Evolutionary conservation across 441 rosid genomes (phyloP), one percentile per base, ranked within the genome.

Genomic region (Caryocar brasiliense): DNA sequence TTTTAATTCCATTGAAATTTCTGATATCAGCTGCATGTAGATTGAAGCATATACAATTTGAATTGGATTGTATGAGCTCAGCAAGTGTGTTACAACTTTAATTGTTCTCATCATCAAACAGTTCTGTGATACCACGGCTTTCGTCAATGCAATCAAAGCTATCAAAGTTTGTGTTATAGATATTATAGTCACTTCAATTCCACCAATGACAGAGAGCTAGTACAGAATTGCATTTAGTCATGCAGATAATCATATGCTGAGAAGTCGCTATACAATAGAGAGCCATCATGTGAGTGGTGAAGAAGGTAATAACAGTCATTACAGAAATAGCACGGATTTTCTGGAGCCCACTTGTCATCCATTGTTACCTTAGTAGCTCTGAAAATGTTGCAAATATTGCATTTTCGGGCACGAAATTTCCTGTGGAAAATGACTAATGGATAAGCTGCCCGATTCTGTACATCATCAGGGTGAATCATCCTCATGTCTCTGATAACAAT

Each of bases 401-500:
- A 92, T 74, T 92, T 92, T 64, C 65, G 65, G 10, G 46, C 30
- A 9, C 78, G 76, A 10, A 21, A 29, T 60, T 85, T 92, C 3
- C 51, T 26, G 40, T 71, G 82, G 46, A 70, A 85, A 29, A 54
- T 42, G 25, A 69, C 42, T 41, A 79, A 62, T 0, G 97, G 97
- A 78, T 85, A 85, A 50, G 80, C 85, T 12, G 73, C 68, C 29
- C 77, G 76, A 39, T 64, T 79, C 38, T 76, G 80, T 26, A 77
- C 58, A 54, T 87, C 95, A 15, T 85, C 95, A 0, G 79, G 81
- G 59, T 87, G 88, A 52, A 72, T 69, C 75, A 78, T 51, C 67
- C 96, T 85, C 91, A 81, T 80, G 74, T 91, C 96, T 21, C 86
- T 57, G 33, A 91, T 73, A 43, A 87, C 82, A 41, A 87, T 51